Conservation (phyloP, 2,329 filamentous ascomycete species). For the Ceratocystis albifundus region DNA sequence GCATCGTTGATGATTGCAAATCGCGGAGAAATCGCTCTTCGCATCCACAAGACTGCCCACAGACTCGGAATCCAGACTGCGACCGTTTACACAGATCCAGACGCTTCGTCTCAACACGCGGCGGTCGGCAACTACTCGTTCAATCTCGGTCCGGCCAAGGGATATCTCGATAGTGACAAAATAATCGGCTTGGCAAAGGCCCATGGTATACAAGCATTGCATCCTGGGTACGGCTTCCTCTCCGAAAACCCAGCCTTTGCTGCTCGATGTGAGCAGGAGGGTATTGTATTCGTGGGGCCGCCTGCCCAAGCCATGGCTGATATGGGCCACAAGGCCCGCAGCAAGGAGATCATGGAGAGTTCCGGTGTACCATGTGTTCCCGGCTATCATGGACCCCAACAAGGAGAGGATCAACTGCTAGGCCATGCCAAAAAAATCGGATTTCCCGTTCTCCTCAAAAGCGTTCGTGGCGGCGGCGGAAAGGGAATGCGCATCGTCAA, state of each 20-base stretch:
- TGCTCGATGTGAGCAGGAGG: slow-evolving; percentile 74
- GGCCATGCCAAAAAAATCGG: slow-evolving; percentile 58
- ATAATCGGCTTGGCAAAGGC: slow-evolving; percentile 82
- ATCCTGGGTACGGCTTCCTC: slow-evolving; percentile 92
- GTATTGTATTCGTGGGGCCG: slow-evolving; percentile 88
- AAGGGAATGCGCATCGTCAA: slow-evolving; percentile 74
- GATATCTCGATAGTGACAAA: slow-evolving; percentile 84
- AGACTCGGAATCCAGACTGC: slow-evolving; percentile 85
- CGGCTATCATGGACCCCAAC: slow-evolving; percentile 82
- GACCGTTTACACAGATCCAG: slow-evolving; percentile 88
- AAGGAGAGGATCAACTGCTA: slow-evolving; percentile 51
- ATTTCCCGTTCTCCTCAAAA: slow-evolving; percentile 67
- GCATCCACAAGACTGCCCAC: slow-evolving; percentile 78
- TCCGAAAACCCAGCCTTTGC: slow-evolving; percentile 92
- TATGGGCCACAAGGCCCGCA: slow-evolving; percentile 88
- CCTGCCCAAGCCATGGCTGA: slow-evolving; percentile 69
- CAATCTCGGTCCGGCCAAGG: slow-evolving; percentile 69
- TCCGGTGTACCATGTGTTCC: slow-evolving; percentile 96
- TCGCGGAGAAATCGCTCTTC: slow-evolving; percentile 88
- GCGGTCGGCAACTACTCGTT: slow-evolving; percentile 71
- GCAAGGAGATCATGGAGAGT: slow-evolving; percentile 91
- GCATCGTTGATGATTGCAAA: slow-evolving; percentile 90
- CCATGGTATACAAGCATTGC: slow-evolving; percentile 78
- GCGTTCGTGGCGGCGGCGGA: slow-evolving; percentile 67
- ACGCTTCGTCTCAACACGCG: slow-evolving; percentile 78